Percentiles rank a stretch among this genome's conserved stretches.
Evolutionary conservation across 352 stramenopile species (phyloP).

Genomic region (Pythium periplocum): DNA sequence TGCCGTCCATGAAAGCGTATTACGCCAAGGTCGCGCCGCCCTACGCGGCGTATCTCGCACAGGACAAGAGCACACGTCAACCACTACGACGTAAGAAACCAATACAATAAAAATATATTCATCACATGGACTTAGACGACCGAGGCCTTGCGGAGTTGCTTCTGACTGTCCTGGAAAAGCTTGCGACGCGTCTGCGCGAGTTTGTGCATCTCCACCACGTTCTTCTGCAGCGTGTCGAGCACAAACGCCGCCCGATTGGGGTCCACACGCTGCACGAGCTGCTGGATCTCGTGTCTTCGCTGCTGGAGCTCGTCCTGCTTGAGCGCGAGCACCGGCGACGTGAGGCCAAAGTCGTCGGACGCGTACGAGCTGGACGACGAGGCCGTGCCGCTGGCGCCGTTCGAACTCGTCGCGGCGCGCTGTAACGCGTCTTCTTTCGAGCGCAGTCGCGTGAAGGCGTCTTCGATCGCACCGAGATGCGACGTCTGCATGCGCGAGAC

Average conservation of each 20-base stretch:
- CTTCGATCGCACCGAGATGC: conserved; percentile 68
- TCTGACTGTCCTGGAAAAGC: conserved; percentile 51
- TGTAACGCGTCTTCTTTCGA: conserved; percentile 41
- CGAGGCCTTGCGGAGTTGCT: conserved; percentile 45
- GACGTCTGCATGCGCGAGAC: conserved; percentile 79
- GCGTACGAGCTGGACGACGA: conserved; percentile 1
- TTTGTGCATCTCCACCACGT: conserved; percentile 68
- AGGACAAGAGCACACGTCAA: conserved; percentile 16
- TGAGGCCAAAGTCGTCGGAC: conserved; percentile 7
- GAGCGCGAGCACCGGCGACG: conserved; percentile 23
- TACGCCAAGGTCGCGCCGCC: conserved; percentile 49
- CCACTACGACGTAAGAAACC: too few species aligned
- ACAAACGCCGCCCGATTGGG: conserved; percentile 63
- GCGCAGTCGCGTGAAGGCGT: conserved; percentile 55
- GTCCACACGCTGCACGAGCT: conserved; percentile 57
- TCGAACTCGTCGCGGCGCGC: conserved; percentile 11
- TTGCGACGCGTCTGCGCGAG: conserved; percentile 64
- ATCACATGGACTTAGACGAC: conserved; percentile 14
- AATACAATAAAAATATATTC: conserved; percentile 15
- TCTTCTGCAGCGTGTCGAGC: conserved; percentile 57
- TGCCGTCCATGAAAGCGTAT: conserved; percentile 73
- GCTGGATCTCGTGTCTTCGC: conserved; percentile 40
- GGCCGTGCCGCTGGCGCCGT: neutral
- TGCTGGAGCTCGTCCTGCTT: conserved; percentile 49
- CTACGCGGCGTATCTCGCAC: conserved; percentile 48